phyloP scores from a whole-genome alignment of 2,329 filamentous ascomycete genomes.

The Cladosporium colombiae region DNA sequence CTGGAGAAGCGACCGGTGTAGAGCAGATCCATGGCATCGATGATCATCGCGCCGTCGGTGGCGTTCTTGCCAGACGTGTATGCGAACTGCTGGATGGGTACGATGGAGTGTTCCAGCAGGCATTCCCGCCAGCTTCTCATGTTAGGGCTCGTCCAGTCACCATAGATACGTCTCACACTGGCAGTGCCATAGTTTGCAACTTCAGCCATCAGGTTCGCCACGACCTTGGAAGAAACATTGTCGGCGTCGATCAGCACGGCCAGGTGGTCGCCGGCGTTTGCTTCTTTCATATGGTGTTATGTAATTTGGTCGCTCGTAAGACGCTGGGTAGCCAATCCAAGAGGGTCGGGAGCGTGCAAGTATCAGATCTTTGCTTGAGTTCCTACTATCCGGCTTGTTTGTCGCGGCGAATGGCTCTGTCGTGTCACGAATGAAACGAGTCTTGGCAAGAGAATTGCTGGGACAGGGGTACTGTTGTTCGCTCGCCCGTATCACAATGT shows the following conservation, averaged over 20 bases:
- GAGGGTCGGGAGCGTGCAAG: neutral
- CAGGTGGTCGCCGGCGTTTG: conserved; percentile 14
- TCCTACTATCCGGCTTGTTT: neutral
- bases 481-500: neutral
- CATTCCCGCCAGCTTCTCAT: conserved; percentile 32
- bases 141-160: conserved; percentile 33
- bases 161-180: conserved; percentile 36
- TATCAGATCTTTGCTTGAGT: neutral
- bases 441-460: neutral
- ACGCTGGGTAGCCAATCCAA: fast-evolving
- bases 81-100: conserved; percentile 35
- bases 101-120: conserved; percentile 31
- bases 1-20: conserved; percentile 38
- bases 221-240: conserved; percentile 32
- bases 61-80: conserved; percentile 38
- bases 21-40: conserved; percentile 40
- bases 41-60: conserved; percentile 40
- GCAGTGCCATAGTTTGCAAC: conserved; percentile 38
- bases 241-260: conserved; percentile 33
- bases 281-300: neutral
- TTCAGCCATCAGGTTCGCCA: conserved; percentile 34
- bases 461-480: neutral
- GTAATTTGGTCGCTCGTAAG: neutral
- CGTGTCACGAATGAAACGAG: neutral
- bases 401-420: neutral